Evolutionary conservation across 495 filamentous ascomycete genomes (phyloP), one percentile per base, ranked within the genome.

Genomic region (Hyaloscypha hepaticicola): DNA sequence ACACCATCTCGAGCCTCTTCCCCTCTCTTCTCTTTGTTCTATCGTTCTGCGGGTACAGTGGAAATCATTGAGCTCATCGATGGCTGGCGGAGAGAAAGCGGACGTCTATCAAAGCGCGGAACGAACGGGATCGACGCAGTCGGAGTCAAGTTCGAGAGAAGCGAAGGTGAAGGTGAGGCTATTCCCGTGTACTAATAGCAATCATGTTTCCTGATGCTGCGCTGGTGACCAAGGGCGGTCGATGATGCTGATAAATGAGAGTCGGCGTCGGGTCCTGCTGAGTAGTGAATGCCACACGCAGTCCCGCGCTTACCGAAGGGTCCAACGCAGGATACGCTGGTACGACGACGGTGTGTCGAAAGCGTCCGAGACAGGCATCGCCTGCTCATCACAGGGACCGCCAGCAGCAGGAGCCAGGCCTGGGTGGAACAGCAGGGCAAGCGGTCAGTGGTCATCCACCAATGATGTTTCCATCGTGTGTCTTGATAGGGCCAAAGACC

Each of bases 1-100:
- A 57, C 67, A 70, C 66, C 28, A 55, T 27, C 22, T 52, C 55
- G 41, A 38, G 48, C 8, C 51, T 26, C 8, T 1, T 1, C 12
- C 25, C 55, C 14, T 29, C 22, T 24, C 29, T 7, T 29, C 25
- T 49, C 41, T 29, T 29, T 38, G 34, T 50, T 34, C 26, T 52
- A 27, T 55, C n/a, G 27, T 6, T 61, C 25, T 49, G 26, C 2
- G 25, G 57, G 12, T 21, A 21, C 50, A 19, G 25, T 51, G 22
- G 26, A 57, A 48, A 21, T n/a, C 27, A 58, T 61, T 25, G 63
- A 41, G 51, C 61, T 61, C 55, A 9, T 45, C 45, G 28, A 59
- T 34, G 5, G 58, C 67, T 50, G 51, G 58, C 58, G 62, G 59
- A 69, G 62, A 58, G 21, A 45, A 45, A 11, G 9, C 11, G 16